Evolutionary conservation across 768 basidiomycete genomes (phyloP), one percentile per base, ranked within the genome.

Genomic region (Leucogyrophana mollusca): DNA sequence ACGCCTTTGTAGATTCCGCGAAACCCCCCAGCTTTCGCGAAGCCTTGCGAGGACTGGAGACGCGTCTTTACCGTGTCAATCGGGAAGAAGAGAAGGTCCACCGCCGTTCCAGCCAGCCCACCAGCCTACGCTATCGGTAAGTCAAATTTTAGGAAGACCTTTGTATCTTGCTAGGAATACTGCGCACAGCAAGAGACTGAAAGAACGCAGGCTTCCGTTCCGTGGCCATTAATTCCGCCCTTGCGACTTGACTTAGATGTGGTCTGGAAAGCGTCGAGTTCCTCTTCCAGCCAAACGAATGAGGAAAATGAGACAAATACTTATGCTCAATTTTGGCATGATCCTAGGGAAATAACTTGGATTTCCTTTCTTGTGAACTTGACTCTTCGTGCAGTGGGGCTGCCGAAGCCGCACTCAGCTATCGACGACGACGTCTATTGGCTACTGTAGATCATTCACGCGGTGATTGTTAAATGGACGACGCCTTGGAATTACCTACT

Each of bases 21-120:
- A 65, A 97, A 90, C 0, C 94, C 96, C 13, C 95, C 95, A 2
- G 92, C 85, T 22, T 73, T 70, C 36, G 80, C 62, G 64, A 99
- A 97, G 14, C 95, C 96, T 58, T 90, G 84, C 3, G 82, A 64
- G 5, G 93, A 87, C 58, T 99, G 95, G 25, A 96, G 76, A 39
- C 95, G 85, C 32, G 96, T 98, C 70, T 99, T 99, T 62, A 98
- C 68, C 1, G 95, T 96, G 70, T 99, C 95, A 47, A 99, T 83
- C 2, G 95, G 95, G 65, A 93, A 99, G 72, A 99, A 94, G 17
- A 96, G 78, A 36, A 97, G 78, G 69, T 99, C 95, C 14, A 97
- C 95, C 2, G 92, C 78, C 7, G 91, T 87, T 21, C 95, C 95
- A 24, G 96, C 92, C n/a, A 85, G 64, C 17, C 88, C 94, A 20